Evolutionary conservation across 1,284 basidiomycete species (phyloP), one percentile per base, ranked within the genome.

Genomic region (Cutaneotrichosporon dermatis): DNA sequence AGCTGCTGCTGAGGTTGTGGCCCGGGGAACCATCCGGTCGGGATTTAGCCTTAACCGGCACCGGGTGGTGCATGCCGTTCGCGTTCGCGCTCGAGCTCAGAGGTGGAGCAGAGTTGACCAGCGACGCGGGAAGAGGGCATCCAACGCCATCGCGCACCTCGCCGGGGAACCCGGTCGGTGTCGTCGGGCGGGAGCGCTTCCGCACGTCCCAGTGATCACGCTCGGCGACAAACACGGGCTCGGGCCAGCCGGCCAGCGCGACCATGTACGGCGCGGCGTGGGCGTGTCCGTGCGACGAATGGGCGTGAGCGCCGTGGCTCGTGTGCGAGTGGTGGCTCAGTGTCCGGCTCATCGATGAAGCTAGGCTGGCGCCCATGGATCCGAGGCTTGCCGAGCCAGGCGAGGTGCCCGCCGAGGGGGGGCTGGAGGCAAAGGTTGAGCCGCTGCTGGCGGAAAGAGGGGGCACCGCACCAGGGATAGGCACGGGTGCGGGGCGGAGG

Each of bases 171-270:
- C 60, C 60, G 1, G 57, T 53, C 4, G 61, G 64, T 6, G 61
- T 53, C 4, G 61, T 49, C 7, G 64, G 59, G 15, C 61, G 61
- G 25, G 61, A 63, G 34, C 59, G 54, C 42, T 58, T 55, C 44
- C 58, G 55, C 12, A 13, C 42, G 57, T 65, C 58, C 63, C 60
- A 65, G 4, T 49, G 51, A 7, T 61, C 59, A 39, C 59, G 58
- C 44, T 63, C 60, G 35, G 57, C 61, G 41, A 73, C 65, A 48
- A 66, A 73, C 4, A 73, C 61, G 2, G 71, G 71, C 56, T 73
- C 71, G 10, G 71, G 71, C 71, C 71, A 73, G 6, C 71, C 71
- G 7, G 68, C 63, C 7, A 73, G 62, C 6, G 71, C 71, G 33
- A 73, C 68, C 71, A 73, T 73, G 62, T 69, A 69, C 16, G 70